Conservation (phyloP, 2,329 filamentous ascomycete genomes). For the Claviceps spartinae region DNA sequence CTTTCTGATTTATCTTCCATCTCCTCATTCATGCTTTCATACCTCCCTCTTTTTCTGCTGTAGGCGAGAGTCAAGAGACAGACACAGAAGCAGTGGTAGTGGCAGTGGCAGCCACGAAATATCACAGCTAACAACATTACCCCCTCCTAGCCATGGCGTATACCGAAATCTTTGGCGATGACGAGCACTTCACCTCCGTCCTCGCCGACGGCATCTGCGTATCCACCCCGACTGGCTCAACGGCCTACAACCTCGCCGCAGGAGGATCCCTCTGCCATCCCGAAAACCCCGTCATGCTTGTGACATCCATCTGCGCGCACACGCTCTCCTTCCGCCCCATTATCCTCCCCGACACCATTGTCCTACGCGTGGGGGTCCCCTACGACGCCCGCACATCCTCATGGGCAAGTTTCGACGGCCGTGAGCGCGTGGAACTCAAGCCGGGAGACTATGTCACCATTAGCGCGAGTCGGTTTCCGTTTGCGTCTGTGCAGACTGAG, state of each 20-base stretch:
- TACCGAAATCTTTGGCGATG: slow-evolving; percentile 85
- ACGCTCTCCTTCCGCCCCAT: slow-evolving; percentile 94
- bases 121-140: not conserved
- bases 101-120: no score
- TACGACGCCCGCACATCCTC: slow-evolving; percentile 80
- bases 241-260: slow-evolving; percentile 88
- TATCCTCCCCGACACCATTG: slow-evolving; percentile 90
- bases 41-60: not conserved
- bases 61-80: no score
- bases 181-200: slow-evolving; percentile 88
- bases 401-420: slow-evolving; percentile 97
- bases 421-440: slow-evolving; percentile 67
- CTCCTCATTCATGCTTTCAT: not conserved
- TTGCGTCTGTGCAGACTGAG: slow-evolving; percentile 60
- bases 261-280: slow-evolving; percentile 93
- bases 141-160: slow-evolving; percentile 63
- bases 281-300: slow-evolving; percentile 89
- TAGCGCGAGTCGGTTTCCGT: slow-evolving; percentile 67
- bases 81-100: no score
- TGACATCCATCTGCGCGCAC: slow-evolving; percentile 89
- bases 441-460: slow-evolving; percentile 79
- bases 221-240: slow-evolving; percentile 86
- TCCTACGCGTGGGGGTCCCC: slow-evolving; percentile 83
- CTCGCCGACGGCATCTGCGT: slow-evolving; percentile 89
- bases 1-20: no score